These are phyloP conservation scores for Gossypium stocksii DNA, from an alignment of 345 rosid species.

Conservation along the genomic window DNA sequence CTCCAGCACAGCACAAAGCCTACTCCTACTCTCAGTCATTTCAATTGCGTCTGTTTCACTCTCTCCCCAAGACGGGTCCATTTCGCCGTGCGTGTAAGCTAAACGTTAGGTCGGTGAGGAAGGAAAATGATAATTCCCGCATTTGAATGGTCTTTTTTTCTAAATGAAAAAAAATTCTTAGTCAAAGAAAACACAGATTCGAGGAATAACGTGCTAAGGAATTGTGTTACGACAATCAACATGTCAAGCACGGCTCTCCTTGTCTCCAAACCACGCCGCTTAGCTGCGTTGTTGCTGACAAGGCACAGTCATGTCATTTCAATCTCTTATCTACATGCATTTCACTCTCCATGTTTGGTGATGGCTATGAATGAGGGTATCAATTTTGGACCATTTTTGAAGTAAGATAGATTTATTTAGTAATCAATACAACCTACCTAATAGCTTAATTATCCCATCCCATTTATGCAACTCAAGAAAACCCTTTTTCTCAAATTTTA, in stretches of 20 bases:
- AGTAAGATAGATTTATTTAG: background rate
- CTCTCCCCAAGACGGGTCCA: background rate
- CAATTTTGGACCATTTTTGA: background rate
- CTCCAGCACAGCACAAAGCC: background rate
- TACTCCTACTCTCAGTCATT: background rate
- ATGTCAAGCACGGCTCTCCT: constrained; percentile 7
- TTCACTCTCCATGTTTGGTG: background rate
- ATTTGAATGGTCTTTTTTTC: background rate
- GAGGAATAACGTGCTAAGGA: background rate
- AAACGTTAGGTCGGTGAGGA: background rate
- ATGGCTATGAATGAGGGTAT: too few species aligned
- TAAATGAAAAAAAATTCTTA: background rate
- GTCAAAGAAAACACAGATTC: background rate
- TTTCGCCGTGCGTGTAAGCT: background rate
- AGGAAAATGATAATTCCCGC: background rate
- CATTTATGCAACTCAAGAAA: too few species aligned
- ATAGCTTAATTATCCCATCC: too few species aligned
- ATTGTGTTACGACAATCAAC: background rate
- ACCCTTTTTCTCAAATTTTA: too few species aligned
- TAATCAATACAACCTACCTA: too few species aligned
- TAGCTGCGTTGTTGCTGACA: constrained; percentile 5
- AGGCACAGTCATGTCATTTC: constrained; percentile 1
- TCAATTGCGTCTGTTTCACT: background rate
- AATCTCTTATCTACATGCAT: constrained; percentile 1
- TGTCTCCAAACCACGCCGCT: background rate